phyloP scores from a whole-genome alignment of 148 eudicot species.

The Diospyros lotus region DNA sequence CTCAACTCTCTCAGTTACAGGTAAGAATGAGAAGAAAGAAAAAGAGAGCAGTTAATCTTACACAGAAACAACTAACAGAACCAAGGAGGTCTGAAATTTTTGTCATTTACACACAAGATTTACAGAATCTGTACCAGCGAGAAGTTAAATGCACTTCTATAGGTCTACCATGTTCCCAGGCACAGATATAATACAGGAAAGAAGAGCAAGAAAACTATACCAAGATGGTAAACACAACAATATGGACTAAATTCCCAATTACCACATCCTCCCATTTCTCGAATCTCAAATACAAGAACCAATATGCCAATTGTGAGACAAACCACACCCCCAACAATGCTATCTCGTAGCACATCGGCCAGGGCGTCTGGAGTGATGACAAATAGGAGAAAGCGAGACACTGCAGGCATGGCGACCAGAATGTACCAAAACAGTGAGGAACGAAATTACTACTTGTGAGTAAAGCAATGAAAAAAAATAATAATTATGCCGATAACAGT shows the following conservation, averaged over 20 bases:
- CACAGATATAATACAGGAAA: constrained; percentile 35
- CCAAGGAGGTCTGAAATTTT: too few relatives aligned
- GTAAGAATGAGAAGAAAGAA: too few relatives aligned
- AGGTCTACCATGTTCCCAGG: constrained; percentile 35
- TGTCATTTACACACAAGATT: too few relatives aligned
- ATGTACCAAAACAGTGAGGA: background rate
- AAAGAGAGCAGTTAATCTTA: too few relatives aligned
- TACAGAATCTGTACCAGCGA: too few relatives aligned
- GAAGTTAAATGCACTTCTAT: too few relatives aligned
- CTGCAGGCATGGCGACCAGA: constrained; percentile 27
- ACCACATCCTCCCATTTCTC: constrained; percentile 24
- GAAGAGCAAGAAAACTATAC: constrained; percentile 35
- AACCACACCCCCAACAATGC: constrained; percentile 29
- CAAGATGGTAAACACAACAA: constrained; percentile 31
- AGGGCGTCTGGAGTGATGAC: constrained; percentile 45
- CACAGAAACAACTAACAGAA: too few relatives aligned
- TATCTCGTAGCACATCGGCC: constrained; percentile 28
- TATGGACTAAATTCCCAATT: constrained; percentile 26
- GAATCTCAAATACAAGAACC: constrained; percentile 29
- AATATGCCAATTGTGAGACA: constrained; percentile 24
- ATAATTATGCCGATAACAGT: background rate
- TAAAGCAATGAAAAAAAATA: background rate
- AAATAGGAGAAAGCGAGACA: constrained; percentile 44
- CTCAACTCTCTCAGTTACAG: too few relatives aligned
- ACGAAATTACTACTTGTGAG: background rate